Base-by-base conservation (phyloP, 2,329 filamentous ascomycete species). In the Claviceps pazoutovae region DNA sequence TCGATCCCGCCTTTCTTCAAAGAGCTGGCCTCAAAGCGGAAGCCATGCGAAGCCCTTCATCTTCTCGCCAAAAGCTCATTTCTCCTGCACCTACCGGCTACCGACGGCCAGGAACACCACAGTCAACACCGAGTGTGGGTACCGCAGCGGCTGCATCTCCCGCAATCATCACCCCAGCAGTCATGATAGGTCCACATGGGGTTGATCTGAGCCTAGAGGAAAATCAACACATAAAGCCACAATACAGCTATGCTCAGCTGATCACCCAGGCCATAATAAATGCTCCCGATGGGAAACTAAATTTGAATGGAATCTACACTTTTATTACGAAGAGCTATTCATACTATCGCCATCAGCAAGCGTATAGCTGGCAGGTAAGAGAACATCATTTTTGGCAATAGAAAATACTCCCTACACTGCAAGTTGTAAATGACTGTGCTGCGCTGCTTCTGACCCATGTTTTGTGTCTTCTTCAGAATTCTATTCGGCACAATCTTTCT, bases 211-310 rank as follows among this genome's bases (percentile, higher is more conserved):
- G 88, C 62, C 75, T 83, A 37, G 90, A 97, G 58, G 79, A 83
- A 34, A 88, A 90, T 57, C 86, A 86, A 64, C 88, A 96, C 57
- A 80, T 97, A 62, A 98, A 98, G 66, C 94, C 93, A 1, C 87
- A 90, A 46, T 95, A 87, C 66, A 97, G 91, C 66, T 98, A 98
- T 68, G 90, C 93, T 2, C 88, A 95, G 64, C 82, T 98, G 74
- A 98, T 98, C 57, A 93, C 89, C 0, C 93, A 97, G 69, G 93
- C 93, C 1, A 97, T 98, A 56, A 76, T 96, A 58, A 86, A 86
- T 38, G 90, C 85, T 2, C 74, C 81, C 1, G 89, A 95, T 54
- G 85, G 94, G 64, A 94, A 94, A 66, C 76, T 96, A 51, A 96
- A 93, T 3, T 70, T 98, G 47, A 86, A 85, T 60, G 90, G 88